These are phyloP conservation scores for Podaxis mareebaensis DNA, from an alignment of 768 basidiomycete genomes.

Conservation along the genomic window DNA sequence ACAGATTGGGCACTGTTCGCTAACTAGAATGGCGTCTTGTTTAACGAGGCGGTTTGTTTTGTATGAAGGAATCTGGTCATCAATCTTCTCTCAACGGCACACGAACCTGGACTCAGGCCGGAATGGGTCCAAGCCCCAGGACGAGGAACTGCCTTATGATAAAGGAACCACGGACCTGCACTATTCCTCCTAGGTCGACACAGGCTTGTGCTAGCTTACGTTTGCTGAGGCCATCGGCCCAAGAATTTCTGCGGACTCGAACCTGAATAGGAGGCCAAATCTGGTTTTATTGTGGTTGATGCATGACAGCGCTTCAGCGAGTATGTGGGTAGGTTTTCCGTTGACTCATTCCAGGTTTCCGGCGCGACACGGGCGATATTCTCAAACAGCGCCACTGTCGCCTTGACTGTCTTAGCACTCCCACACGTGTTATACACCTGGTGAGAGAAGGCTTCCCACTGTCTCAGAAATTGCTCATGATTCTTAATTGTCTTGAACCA, in stretches of 20 bases:
- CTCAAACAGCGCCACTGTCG: neutral
- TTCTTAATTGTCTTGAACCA: neutral
- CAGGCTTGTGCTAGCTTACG: neutral
- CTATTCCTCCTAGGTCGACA: neutral
- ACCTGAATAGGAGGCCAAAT: neutral
- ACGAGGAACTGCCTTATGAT: neutral
- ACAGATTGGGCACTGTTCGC: neutral
- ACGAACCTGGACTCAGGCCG: neutral
- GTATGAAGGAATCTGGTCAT: neutral
- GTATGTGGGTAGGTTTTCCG: neutral
- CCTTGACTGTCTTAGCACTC: neutral
- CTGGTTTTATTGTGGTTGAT: neutral
- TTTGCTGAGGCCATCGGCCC: neutral
- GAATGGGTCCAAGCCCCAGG: neutral
- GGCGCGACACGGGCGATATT: neutral
- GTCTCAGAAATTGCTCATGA: neutral
- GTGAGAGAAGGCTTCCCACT: neutral
- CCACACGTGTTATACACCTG: neutral
- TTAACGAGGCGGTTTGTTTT: slow-evolving; percentile 5
- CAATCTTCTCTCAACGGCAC: neutral
- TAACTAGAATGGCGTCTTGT: neutral
- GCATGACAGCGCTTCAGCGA: neutral
- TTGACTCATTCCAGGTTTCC: neutral
- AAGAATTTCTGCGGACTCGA: neutral
- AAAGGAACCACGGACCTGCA: neutral